Evolutionary conservation across 83 land plant genomes (phyloP).

Genomic region (Picea mariana): DNA sequence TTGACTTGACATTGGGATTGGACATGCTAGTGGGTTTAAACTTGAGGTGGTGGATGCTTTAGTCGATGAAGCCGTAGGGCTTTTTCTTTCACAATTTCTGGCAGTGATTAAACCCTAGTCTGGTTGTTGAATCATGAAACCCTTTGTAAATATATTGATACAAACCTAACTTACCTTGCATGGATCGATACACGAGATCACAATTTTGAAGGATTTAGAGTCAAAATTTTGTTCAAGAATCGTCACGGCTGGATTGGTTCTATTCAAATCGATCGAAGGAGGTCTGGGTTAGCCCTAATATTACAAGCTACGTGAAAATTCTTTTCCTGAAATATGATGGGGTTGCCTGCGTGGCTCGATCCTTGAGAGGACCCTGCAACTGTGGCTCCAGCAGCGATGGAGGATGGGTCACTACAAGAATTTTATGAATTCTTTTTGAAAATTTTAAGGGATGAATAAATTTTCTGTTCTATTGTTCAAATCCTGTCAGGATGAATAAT

Average conservation of each 20-base stretch:
- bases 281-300: not conserved
- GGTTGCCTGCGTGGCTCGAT: not conserved
- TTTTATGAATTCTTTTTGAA: not conserved
- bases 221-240: not conserved
- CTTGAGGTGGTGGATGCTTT: too few relatives aligned
- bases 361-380: not conserved
- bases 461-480: not conserved
- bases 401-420: not conserved
- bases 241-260: not conserved
- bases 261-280: not conserved
- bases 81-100: slow-evolving; percentile 3
- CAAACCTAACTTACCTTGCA: not conserved
- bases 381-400: not conserved
- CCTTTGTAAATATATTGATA: not conserved
- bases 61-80: too few relatives aligned
- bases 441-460: not conserved
- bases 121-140: not conserved
- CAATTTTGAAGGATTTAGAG: not conserved
- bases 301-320: slow-evolving; percentile 1
- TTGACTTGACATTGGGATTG: too few relatives aligned
- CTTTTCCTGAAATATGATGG: not conserved
- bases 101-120: slow-evolving; percentile 10
- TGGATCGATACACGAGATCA: not conserved
- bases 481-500: slow-evolving; percentile 13
- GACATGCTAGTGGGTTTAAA: too few relatives aligned